Base-by-base conservation (phyloP, 2,329 filamentous ascomycete genomes). In the Hymenoscyphus albidus region DNA sequence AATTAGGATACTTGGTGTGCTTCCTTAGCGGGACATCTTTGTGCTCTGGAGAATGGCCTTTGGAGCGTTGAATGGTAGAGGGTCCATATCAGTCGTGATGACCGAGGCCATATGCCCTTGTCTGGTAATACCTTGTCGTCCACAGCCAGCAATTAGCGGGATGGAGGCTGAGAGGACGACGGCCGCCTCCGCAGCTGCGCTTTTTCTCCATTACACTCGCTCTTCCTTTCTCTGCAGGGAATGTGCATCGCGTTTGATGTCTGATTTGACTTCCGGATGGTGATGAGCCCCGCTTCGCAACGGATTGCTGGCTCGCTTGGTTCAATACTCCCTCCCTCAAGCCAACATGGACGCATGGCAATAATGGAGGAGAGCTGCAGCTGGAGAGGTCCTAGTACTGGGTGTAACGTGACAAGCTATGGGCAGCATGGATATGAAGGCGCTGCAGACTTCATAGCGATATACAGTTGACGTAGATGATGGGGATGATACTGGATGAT, bases 81-180 rank as follows among this genome's bases (percentile, higher is more conserved):
- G 10, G 54, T n/a, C 54, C 54, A 56, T 35, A 32, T 35, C 22
- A 6, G 22, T 31, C 54, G 13, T 56, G 27, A 56, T 35, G 54
- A 12, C 32, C 27, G 27, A 56, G 5, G 54, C 27, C 54, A 56
- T 56, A 56, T 56, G 54, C 27, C 54, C 27, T 32, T 56, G 54
- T 14, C 13, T 35, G 12, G 54, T 56, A 22, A 56, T 56, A 56
- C 54, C 32, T 56, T 56, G 27, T 22, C 54, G 12, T 44, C 38
- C 18, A 60, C 31, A 27, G 38, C 14, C 16, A 38, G 18, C 27
- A 7, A 48, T 48, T 10, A 38, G 35, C 22, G 58, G 58, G n/a
- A 18, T 32, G 35, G 58, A 42, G 58, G 38, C 58, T 59, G 38
- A 59, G 39, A 59, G 38, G n/a, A 59, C 18, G 35, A 39, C 58